Base-by-base conservation (phyloP, 2,329 filamentous ascomycete species). In the Microsporum canis region DNA sequence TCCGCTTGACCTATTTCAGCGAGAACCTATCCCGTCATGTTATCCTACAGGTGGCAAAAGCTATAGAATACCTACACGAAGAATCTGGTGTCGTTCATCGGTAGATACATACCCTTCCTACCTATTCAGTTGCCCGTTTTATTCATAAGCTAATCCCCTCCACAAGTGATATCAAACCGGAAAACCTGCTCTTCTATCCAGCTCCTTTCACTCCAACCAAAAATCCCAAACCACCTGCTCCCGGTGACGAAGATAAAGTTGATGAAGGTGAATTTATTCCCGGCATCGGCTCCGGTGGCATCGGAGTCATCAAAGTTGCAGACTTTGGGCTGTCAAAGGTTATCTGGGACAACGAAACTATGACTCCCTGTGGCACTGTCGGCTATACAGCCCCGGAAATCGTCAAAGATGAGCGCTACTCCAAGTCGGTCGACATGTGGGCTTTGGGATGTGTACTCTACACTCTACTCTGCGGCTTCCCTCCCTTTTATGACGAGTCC, bases 341-440 rank as follows among this genome's bases (percentile, higher is more conserved):
- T 66, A 90, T 99, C 14, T 99, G 94, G 94, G 94, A 97, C 69
- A 94, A 85, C 67, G 89, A 95, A 71, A 99, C 94, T 7, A 97
- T 96, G 89, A 99, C 94, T 2, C 94, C 94, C n/a, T 99, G 94
- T 73, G 94, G 94, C 62, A 99, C 94, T 0, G 94, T 97, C 61
- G 94, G 94, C 49, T 99, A 99, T 76, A 97, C 94, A 3, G 94
- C 94, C 2, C 94, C 94, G 5, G 94, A 99, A 72, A 99, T 99
- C 65, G 94, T 99, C 72, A 97, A 97, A 77, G 94, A 99, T 75
- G 94, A 99, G 76, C 85, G 91, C 27, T 99, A 99, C 75, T 97
- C 92, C 41, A 99, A 97, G 80, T 95, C 90, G 58, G 94, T 99
- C 53, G 94, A 99, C 71, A 99, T 99, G 94, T 99, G 94, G 94